Percentiles rank a stretch among this genome's conserved stretches.
Evolutionary conservation across 1,284 basidiomycete species (phyloP).

Genomic region (Leccinum glutinopallens): DNA sequence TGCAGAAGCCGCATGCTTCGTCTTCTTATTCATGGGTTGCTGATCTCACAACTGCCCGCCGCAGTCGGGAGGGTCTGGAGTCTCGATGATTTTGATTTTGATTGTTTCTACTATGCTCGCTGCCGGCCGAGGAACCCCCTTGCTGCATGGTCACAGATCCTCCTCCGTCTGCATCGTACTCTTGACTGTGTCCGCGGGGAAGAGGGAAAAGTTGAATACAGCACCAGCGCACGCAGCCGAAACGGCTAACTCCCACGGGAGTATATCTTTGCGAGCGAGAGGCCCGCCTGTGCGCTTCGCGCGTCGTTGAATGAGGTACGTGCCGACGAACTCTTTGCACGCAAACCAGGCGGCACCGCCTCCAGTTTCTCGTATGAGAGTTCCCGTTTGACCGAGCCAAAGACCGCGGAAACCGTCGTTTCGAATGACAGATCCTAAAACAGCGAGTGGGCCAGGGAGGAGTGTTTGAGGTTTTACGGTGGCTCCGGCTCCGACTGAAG

Average conservation of each 20-base stretch:
- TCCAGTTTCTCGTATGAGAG: slow-evolving; percentile 90
- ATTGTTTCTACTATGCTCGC: no score
- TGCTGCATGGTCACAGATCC: slow-evolving; percentile 68
- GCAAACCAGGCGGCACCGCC: slow-evolving; percentile 93
- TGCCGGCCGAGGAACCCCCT: slow-evolving; percentile 34
- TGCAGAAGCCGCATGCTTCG: not conserved
- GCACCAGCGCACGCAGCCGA: slow-evolving; percentile 86
- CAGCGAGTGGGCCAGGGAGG: slow-evolving; percentile 64
- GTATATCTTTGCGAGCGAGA: slow-evolving; percentile 47
- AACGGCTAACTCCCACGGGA: slow-evolving; percentile 80
- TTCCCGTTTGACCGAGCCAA: slow-evolving; percentile 97
- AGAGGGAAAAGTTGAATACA: slow-evolving; percentile 83
- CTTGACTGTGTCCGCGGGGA: slow-evolving; percentile 93
- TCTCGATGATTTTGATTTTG: no score
- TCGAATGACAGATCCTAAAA: slow-evolving; percentile 69
- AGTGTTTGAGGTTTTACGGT: slow-evolving; percentile 26
- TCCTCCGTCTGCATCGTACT: slow-evolving; percentile 94
- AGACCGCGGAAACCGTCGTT: slow-evolving; percentile 79
- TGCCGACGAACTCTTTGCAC: slow-evolving; percentile 79
- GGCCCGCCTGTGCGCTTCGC: slow-evolving; percentile 23
- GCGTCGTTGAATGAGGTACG: slow-evolving; percentile 56
- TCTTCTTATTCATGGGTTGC: no score
- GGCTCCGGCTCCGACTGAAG: slow-evolving; percentile 9
- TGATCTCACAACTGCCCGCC: no score
- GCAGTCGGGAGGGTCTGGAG: no score